A percentile compares a stretch with the other conserved stretches of the same genome.
These are phyloP conservation scores for Botrytis squamosa DNA, from an alignment of 2,329 filamentous ascomycete genomes.

Conservation along the genomic window DNA sequence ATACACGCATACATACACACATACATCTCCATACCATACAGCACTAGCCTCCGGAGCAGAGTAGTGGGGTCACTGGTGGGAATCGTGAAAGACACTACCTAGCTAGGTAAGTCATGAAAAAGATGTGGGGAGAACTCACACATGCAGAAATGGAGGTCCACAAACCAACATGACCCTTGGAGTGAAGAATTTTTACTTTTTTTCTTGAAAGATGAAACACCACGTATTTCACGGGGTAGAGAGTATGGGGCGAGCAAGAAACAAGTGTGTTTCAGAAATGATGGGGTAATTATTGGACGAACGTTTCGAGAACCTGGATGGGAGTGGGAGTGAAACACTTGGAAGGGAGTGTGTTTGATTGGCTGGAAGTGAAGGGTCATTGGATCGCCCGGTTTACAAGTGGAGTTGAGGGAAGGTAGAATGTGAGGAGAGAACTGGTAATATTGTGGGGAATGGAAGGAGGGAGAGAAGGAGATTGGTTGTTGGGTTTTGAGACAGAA, in stretches of 20 bases:
- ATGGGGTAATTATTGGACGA: slow-evolving; percentile 3
- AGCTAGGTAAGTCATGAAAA: not conserved
- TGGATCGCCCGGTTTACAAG: not conserved
- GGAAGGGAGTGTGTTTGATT: not conserved
- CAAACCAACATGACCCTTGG: not conserved
- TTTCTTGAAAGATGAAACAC: slow-evolving; percentile 12
- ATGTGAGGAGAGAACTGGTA: not conserved
- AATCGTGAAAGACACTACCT: slow-evolving; percentile 5
- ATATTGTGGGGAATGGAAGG: not conserved
- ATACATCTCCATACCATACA: not conserved
- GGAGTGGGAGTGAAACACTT: not conserved
- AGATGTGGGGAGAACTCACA: not conserved
- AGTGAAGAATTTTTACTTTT: slow-evolving; percentile 3
- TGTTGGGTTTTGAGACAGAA: not conserved
- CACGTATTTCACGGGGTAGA: slow-evolving; percentile 16
- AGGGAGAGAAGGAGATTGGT: slow-evolving; percentile 3
- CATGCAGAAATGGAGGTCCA: not conserved
- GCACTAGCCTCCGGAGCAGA: not conserved
- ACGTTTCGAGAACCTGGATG: not conserved
- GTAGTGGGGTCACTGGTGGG: not conserved
- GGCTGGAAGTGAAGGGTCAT: not conserved
- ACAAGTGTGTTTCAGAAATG: slow-evolving; percentile 3
- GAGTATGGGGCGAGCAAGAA: not conserved
- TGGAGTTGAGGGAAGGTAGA: not conserved
- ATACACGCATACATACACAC: slow-evolving; percentile 1